phyloP scores from a whole-genome alignment of 345 rosid genomes.

The Populus pruinosa region DNA sequence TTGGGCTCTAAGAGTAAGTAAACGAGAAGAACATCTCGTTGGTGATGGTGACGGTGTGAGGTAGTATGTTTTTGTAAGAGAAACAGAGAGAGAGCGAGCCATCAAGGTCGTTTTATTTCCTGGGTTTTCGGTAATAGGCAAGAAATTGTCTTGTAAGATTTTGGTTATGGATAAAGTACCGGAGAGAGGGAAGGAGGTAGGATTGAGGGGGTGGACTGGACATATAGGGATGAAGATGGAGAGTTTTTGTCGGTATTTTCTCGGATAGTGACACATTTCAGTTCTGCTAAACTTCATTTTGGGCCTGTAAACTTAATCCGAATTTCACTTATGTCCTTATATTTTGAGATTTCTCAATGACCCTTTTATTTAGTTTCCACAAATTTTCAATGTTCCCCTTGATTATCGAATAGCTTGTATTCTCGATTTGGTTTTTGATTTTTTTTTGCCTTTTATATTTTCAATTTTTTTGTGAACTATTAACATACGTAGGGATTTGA shows the following conservation, averaged over 20 bases:
- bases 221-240: not conserved
- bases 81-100: constrained; percentile 13
- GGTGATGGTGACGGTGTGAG: not conserved
- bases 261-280: not conserved
- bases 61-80: constrained; percentile 2
- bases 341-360: not conserved
- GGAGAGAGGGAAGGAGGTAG: not conserved
- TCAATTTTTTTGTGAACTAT: not conserved
- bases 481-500: not conserved
- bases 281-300: not conserved
- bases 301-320: not conserved
- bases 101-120: not conserved
- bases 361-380: not conserved
- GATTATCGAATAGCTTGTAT: not conserved
- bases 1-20: constrained; percentile 6
- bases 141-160: not conserved
- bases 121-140: not conserved
- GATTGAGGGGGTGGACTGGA: too few relatives aligned
- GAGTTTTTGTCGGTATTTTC: not conserved
- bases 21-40: constrained; percentile 1
- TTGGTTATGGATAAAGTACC: not conserved
- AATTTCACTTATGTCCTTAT: not conserved
- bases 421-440: not conserved
- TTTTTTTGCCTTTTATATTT: not conserved
- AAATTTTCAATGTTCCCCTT: not conserved